Percentiles rank a stretch among this genome's conserved stretches.
These are phyloP conservation scores for Colletotrichum musicola DNA, from an alignment of 2,329 filamentous ascomycete species.

Conservation along the genomic window DNA sequence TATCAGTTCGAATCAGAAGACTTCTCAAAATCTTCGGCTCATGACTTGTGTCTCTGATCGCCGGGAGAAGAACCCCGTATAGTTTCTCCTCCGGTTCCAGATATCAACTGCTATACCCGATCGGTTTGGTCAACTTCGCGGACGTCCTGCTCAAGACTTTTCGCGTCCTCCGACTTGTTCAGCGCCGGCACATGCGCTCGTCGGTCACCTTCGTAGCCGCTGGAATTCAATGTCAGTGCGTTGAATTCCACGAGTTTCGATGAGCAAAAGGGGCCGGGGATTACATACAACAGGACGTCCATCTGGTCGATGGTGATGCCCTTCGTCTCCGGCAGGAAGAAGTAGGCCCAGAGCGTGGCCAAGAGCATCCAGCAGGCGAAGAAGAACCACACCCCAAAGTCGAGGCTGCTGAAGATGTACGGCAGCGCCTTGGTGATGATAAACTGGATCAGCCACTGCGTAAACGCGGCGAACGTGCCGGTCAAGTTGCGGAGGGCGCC, in stretches of 20 bases:
- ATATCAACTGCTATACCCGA: too few species aligned
- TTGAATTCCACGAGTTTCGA: not conserved
- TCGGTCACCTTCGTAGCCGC: slow-evolving; percentile 35
- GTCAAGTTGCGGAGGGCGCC: slow-evolving; percentile 57
- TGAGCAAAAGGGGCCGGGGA: not conserved
- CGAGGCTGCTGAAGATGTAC: slow-evolving; percentile 58
- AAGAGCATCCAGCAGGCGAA: slow-evolving; percentile 65
- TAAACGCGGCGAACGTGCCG: slow-evolving; percentile 55
- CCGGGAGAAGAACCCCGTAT: too few species aligned
- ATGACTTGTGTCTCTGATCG: too few species aligned
- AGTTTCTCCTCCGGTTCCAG: too few species aligned
- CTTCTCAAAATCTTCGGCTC: too few species aligned
- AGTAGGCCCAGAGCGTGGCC: slow-evolving; percentile 61
- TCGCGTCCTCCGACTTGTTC: slow-evolving; percentile 14
- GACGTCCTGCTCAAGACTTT: slow-evolving; percentile 29
- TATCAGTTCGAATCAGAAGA: too few species aligned
- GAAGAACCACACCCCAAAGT: slow-evolving; percentile 69
- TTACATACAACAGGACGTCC: slow-evolving; percentile 49
- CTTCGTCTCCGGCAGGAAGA: slow-evolving; percentile 68
- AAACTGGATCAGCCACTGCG: slow-evolving; percentile 58
- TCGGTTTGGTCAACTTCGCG: slow-evolving; percentile 14
- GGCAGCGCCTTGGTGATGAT: slow-evolving; percentile 58
- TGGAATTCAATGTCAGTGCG: not conserved
- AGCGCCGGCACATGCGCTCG: not conserved
- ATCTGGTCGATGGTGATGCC: slow-evolving; percentile 66